phyloP scores from a whole-genome alignment of 2,329 filamentous ascomycete species.

The Aaosphaeria arxii region DNA sequence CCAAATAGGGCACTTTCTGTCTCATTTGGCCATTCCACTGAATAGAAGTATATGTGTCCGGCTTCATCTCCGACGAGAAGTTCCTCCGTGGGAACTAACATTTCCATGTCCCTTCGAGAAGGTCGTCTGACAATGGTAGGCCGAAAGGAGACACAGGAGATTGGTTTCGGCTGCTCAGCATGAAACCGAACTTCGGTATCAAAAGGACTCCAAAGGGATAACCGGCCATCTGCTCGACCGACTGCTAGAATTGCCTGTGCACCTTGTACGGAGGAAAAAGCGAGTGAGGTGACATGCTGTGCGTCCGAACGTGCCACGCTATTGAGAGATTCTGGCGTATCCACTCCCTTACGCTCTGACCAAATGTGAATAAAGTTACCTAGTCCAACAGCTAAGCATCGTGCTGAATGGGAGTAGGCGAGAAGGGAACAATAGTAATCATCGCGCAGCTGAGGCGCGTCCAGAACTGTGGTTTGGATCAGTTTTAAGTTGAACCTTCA shows the following conservation, averaged over 20 bases:
- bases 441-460: conserved; percentile 84
- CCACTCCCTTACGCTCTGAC: conserved; percentile 73
- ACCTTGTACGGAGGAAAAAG: conserved; percentile 80
- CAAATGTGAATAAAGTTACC: conserved; percentile 79
- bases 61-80: conserved; percentile 81
- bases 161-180: conserved; percentile 65
- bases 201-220: conserved; percentile 75
- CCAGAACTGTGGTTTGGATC: conserved; percentile 64
- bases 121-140: conserved; percentile 55
- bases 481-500: conserved; percentile 16
- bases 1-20: conserved; percentile 63
- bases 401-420: conserved; percentile 73
- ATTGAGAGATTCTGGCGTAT: conserved; percentile 54
- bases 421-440: conserved; percentile 94
- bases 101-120: conserved; percentile 49
- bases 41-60: conserved; percentile 83
- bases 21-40: conserved; percentile 72
- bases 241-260: conserved; percentile 78
- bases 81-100: conserved; percentile 69
- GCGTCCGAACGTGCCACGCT: conserved; percentile 41
- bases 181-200: conserved; percentile 72
- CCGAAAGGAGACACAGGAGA: conserved; percentile 81
- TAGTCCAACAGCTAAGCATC: conserved; percentile 80
- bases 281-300: conserved; percentile 72
- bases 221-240: conserved; percentile 72